A percentile compares a stretch with the other conserved stretches of the same genome.
Evolutionary conservation across 2,329 filamentous ascomycete genomes (phyloP).

Genomic region (Colletotrichum sp.): DNA sequence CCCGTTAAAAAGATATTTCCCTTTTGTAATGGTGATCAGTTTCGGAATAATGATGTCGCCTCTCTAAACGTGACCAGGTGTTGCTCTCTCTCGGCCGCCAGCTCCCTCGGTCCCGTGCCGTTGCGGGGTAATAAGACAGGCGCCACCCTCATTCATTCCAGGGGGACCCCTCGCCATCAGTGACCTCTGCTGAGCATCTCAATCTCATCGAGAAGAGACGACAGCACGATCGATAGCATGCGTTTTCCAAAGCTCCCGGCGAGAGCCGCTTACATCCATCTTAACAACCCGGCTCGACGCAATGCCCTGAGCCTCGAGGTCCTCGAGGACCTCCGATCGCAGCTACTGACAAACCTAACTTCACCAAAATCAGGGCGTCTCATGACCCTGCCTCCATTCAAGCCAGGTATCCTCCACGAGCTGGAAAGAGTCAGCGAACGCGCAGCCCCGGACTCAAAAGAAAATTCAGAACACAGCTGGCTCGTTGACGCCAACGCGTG

Average conservation of each 20-base stretch:
- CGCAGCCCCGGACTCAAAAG: neutral
- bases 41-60: neutral
- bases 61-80: neutral
- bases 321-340: constrained; percentile 27
- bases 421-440: constrained; percentile 16
- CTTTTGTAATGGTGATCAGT: neutral
- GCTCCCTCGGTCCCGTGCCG: neutral
- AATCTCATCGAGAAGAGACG: neutral
- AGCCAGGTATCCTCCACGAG: constrained; percentile 19
- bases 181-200: neutral
- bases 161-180: neutral
- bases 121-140: neutral
- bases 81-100: neutral
- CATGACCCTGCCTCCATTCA: constrained; percentile 32
- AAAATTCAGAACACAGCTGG: constrained; percentile 26
- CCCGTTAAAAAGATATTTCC: no score
- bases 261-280: constrained; percentile 28
- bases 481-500: constrained; percentile 29
- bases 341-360: constrained; percentile 27
- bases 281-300: constrained; percentile 26
- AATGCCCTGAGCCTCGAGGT: constrained; percentile 30
- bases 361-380: constrained; percentile 23
- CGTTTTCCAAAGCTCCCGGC: constrained; percentile 27
- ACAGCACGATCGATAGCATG: neutral
- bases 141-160: neutral